Conservation (phyloP, 192 early-diverging fungal genomes). For the Coemansia sp. region DNA sequence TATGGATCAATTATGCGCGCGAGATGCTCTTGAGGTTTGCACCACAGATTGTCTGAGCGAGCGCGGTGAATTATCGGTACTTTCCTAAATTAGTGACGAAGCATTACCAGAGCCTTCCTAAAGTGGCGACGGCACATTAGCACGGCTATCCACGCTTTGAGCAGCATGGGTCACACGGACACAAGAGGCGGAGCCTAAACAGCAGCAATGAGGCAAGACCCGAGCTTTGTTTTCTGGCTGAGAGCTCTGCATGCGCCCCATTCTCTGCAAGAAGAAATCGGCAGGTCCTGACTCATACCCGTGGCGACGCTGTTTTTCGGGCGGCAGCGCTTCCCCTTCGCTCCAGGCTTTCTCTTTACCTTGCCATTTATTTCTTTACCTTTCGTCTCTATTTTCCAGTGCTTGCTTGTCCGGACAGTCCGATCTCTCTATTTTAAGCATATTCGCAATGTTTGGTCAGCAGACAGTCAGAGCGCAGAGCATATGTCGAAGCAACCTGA, state of each 20-base stretch:
- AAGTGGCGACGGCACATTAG: not conserved
- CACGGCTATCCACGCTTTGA: not conserved
- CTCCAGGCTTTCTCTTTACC: not conserved
- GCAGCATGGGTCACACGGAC: too few relatives aligned
- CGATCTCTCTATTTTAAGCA: not conserved
- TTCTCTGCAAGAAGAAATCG: not conserved
- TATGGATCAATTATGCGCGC: not conserved
- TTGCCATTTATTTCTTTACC: not conserved
- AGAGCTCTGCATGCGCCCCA: not conserved
- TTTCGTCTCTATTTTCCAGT: not conserved
- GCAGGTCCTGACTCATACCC: not conserved
- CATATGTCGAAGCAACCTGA: not conserved
- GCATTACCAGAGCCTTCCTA: not conserved
- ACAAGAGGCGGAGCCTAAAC: not conserved
- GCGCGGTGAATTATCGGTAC: not conserved
- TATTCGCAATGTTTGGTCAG: slow-evolving; percentile 2
- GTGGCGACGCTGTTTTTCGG: not conserved
- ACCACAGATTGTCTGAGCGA: not conserved
- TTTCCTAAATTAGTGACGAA: not conserved
- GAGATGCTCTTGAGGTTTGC: not conserved
- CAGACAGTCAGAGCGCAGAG: not conserved
- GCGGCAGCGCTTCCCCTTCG: not conserved
- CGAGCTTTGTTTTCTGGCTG: not conserved
- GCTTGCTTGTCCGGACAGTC: not conserved
- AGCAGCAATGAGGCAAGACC: not conserved